Percentiles rank a stretch among this genome's conserved stretches.
Conservation (phyloP, 2,329 filamentous ascomycete species). For the Akanthomyces dipterigenus region DNA sequence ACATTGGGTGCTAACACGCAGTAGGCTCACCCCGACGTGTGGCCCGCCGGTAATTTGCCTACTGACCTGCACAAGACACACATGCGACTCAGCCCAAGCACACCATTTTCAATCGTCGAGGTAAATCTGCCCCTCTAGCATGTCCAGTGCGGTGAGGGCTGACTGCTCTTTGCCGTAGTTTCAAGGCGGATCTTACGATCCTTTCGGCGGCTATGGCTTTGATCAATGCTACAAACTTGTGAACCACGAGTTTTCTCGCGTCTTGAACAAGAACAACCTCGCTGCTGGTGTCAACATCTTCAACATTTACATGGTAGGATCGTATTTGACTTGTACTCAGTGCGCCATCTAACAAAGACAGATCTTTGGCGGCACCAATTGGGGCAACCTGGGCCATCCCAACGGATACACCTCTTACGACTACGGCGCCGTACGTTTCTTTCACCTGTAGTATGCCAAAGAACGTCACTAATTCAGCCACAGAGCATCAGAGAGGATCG, state of each 20-base stretch:
- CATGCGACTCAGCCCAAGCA: slow-evolving; percentile 53
- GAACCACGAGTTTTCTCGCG: slow-evolving; percentile 66
- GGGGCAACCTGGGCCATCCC: slow-evolving; percentile 70
- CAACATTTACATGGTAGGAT: slow-evolving; percentile 65
- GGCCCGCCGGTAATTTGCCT: slow-evolving; percentile 22
- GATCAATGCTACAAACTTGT: slow-evolving; percentile 59
- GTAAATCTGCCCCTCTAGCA: slow-evolving; percentile 19
- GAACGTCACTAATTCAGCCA: not conserved
- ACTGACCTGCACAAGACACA: slow-evolving; percentile 50
- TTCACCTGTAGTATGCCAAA: not conserved
- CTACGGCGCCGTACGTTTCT: slow-evolving; percentile 38
- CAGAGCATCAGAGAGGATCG: slow-evolving; percentile 59
- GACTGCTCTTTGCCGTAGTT: slow-evolving; percentile 36
- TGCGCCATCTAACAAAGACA: slow-evolving; percentile 17
- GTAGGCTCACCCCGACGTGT: slow-evolving; percentile 41
- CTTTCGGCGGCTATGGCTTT: slow-evolving; percentile 67
- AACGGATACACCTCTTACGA: slow-evolving; percentile 56
- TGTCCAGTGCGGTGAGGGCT: not conserved
- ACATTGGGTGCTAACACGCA: not conserved
- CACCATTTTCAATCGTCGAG: slow-evolving; percentile 59
- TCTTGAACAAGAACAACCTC: slow-evolving; percentile 73
- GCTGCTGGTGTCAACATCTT: slow-evolving; percentile 60
- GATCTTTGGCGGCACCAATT: slow-evolving; percentile 74
- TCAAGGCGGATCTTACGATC: slow-evolving; percentile 66
- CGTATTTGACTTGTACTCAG: not conserved